phyloP scores from a whole-genome alignment of 2,329 filamentous ascomycete genomes.

The Ampelomyces quisqualis region DNA sequence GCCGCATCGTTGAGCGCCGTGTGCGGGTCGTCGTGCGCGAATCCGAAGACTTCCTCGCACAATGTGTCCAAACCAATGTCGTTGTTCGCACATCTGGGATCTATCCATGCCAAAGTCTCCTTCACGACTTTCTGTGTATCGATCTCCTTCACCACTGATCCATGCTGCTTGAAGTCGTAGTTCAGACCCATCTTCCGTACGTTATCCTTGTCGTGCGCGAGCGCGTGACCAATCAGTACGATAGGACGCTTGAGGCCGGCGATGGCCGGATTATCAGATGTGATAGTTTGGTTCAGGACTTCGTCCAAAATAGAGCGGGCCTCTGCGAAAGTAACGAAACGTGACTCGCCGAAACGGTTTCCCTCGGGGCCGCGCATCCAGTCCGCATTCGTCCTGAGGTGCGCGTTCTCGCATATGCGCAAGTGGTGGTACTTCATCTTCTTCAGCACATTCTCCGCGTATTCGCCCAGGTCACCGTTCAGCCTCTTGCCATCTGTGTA shows the following conservation, averaged over 20 bases:
- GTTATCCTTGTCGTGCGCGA: conserved; percentile 15
- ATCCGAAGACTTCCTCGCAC: conserved; percentile 6
- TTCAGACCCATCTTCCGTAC: conserved; percentile 5
- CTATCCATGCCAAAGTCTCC: conserved; percentile 7
- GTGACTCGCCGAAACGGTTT: conserved; percentile 19
- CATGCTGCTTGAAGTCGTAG: conserved; percentile 7
- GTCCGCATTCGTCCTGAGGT: conserved; percentile 8
- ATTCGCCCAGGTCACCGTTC: conserved; percentile 2
- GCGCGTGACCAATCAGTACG: conserved; percentile 19
- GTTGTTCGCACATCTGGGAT: not conserved
- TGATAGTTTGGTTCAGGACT: conserved; percentile 11
- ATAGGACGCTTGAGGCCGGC: conserved; percentile 14
- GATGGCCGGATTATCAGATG: conserved; percentile 5
- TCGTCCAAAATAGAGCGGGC: conserved; percentile 9
- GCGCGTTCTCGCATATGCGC: conserved; percentile 20
- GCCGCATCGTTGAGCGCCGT: conserved; percentile 26
- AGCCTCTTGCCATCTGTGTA: not conserved
- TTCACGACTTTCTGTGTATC: conserved; percentile 23
- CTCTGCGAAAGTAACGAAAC: conserved; percentile 12
- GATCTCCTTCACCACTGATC: conserved; percentile 15
- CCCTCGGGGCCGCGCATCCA: conserved; percentile 11
- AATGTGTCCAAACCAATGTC: conserved; percentile 14
- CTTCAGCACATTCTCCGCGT: conserved; percentile 15
- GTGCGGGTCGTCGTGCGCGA: conserved; percentile 18
- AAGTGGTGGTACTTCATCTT: conserved; percentile 20